Conservation (phyloP, 1,139 yeast species). For the Yamadazyma buinensis region DNA sequence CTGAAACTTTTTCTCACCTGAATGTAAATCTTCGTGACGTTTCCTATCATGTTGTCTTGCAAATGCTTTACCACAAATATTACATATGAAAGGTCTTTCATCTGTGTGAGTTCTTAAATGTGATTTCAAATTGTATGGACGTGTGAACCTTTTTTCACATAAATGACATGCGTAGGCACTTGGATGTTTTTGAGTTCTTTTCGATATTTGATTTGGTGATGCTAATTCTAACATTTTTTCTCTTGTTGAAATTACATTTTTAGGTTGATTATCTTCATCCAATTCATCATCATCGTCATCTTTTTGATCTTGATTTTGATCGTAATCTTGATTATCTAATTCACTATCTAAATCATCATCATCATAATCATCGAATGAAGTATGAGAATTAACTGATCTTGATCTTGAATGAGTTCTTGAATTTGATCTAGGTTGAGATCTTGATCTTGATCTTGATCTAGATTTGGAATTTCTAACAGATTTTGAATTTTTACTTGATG, state of each 20-base stretch:
- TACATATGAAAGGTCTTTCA: conserved; percentile 86
- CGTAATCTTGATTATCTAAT: neutral
- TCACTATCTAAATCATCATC: neutral
- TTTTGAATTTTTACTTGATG: conserved; percentile 7
- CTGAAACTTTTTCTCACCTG: conserved; percentile 84
- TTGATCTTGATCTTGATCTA: conserved; percentile 14
- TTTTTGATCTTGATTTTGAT: conserved; percentile 1
- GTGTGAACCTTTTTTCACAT: conserved; percentile 82
- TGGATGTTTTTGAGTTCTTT: conserved; percentile 70
- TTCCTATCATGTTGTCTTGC: conserved; percentile 94
- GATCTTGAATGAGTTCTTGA: conserved; percentile 13
- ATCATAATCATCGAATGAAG: conserved; percentile 6
- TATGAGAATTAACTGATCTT: conserved; percentile 12
- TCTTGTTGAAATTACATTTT: conserved; percentile 29
- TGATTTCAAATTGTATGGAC: conserved; percentile 89
- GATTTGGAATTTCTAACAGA: conserved; percentile 12
- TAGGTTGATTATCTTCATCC: conserved; percentile 12
- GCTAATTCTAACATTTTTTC: conserved; percentile 67
- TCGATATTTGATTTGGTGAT: conserved; percentile 44
- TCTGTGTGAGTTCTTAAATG: conserved; percentile 92
- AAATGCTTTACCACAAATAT: conserved; percentile 88
- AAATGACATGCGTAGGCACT: conserved; percentile 77
- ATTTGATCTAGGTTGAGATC: conserved; percentile 5
- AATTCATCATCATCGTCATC: conserved; percentile 3
- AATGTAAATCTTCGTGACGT: conserved; percentile 88